Evolutionary conservation across 345 rosid species (phyloP), one percentile per base, ranked within the genome.

Genomic region (Brassica nigra): DNA sequence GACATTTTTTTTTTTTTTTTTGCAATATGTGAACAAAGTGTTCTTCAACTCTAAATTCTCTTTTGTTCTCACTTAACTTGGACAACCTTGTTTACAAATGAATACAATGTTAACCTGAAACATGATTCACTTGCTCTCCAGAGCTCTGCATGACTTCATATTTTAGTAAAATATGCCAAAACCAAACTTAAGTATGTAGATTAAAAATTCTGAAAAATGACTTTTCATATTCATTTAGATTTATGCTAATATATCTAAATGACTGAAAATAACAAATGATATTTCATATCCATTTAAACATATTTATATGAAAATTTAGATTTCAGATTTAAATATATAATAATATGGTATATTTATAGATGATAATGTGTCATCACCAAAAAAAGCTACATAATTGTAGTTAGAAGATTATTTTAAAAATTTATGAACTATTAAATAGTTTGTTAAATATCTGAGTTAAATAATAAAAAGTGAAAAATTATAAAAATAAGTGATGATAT

Each of bases 11-110:
- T 23, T 0, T 23, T 23, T 23, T 23, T 39, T 39, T 39, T 3
- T 39, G 47, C 47, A 39, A 23, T 23, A 23, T 23, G 27, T 23
- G 27, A 23, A 23, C 27, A 23, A 0, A 1, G 27, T 23, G 27
- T 23, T 23, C 27, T 23, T 23, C 27, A 23, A 23, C 27, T 23
- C 27, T 6, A 36, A 62, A 6, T 49, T 27, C 8, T 70, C 28
- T 33, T 18, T 23, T 4, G 47, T 23, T 77, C 62, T 77, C 70
- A 52, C 52, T 62, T 33, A 33, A 33, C 36, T 33, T 33, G 36
- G 5, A 33, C 34, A 62, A 55, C 31, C 4, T 27, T 70, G 37
- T 77, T 47, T 47, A 70, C 80, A 77, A 77, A 33, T 63, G 71
- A 34, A 33, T 62, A 23, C 27, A 23, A 23, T 23, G 1, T 23